Conservation (phyloP, 352 stramenopile species). For the Phytophthora foliorum region DNA sequence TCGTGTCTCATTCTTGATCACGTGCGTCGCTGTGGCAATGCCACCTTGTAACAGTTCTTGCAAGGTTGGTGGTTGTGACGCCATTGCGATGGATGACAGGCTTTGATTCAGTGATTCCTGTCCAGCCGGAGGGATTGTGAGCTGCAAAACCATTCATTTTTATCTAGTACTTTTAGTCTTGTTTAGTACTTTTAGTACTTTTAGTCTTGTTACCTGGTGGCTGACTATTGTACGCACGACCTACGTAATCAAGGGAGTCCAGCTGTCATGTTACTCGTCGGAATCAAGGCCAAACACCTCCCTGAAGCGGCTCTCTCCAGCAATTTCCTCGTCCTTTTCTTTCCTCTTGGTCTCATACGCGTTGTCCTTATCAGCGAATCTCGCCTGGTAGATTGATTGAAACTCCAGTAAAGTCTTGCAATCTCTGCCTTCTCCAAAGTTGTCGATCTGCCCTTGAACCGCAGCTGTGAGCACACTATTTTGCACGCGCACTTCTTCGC, state of each 20-base stretch:
- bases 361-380: constrained; percentile 12
- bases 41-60: constrained; percentile 16
- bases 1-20: constrained; percentile 19
- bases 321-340: not conserved
- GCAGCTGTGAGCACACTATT: too few species aligned
- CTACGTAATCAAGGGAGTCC: too few species aligned
- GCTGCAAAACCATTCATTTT: not conserved
- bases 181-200: not conserved
- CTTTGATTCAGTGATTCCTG: not conserved
- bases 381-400: not conserved
- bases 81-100: too few species aligned
- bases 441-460: too few species aligned
- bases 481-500: not conserved
- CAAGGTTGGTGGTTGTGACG: constrained; percentile 1
- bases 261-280: constrained; percentile 7
- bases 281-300: constrained; percentile 7
- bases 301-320: not conserved
- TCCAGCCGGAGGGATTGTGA: not conserved
- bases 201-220: too few species aligned
- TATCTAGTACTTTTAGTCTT: constrained; percentile 4
- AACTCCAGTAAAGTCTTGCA: constrained; percentile 5
- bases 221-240: too few species aligned
- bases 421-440: constrained; percentile 2
- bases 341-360: constrained; percentile 2
- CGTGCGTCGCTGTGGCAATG: constrained; percentile 2